Conservation (phyloP, 2,329 filamentous ascomycete genomes). For the Aspergillus puulaauensis region DNA sequence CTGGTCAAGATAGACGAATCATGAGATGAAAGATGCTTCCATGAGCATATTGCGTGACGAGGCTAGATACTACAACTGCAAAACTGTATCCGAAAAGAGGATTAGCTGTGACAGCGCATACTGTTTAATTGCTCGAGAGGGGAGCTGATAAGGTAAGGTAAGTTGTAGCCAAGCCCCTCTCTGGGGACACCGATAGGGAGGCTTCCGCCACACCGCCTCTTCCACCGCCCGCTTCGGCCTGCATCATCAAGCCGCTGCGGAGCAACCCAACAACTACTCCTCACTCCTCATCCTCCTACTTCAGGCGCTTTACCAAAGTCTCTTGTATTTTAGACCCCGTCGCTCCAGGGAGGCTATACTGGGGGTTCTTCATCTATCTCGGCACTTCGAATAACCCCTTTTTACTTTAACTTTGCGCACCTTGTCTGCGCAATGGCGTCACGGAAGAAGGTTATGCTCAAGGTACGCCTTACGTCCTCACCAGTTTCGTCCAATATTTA, state of each 20-base stretch:
- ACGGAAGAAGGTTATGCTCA: constrained; percentile 86
- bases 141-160: constrained; percentile 13
- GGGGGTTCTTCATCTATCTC: background rate
- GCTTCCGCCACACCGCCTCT: constrained; percentile 28
- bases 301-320: background rate
- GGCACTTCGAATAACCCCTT: background rate
- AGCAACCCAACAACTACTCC: constrained; percentile 12
- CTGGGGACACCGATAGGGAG: constrained; percentile 5
- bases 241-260: constrained; percentile 31
- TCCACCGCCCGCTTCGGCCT: constrained; percentile 31
- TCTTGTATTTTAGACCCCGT: background rate
- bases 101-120: background rate
- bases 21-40: constrained; percentile 6
- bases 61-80: background rate
- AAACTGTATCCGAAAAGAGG: background rate
- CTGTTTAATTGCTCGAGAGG: background rate
- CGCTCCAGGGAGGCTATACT: background rate
- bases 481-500: constrained; percentile 1
- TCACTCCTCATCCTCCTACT: constrained; percentile 5
- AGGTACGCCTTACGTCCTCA: constrained; percentile 55
- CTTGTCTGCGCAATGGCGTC: constrained; percentile 60
- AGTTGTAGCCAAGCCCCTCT: background rate
- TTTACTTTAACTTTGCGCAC: background rate
- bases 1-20: constrained; percentile 13
- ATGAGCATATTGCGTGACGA: constrained; percentile 12